A percentile compares a stretch with the other conserved stretches of the same genome.
Evolutionary conservation across 2,329 filamentous ascomycete species (phyloP).

Genomic region (Tricladium varicosporioides): DNA sequence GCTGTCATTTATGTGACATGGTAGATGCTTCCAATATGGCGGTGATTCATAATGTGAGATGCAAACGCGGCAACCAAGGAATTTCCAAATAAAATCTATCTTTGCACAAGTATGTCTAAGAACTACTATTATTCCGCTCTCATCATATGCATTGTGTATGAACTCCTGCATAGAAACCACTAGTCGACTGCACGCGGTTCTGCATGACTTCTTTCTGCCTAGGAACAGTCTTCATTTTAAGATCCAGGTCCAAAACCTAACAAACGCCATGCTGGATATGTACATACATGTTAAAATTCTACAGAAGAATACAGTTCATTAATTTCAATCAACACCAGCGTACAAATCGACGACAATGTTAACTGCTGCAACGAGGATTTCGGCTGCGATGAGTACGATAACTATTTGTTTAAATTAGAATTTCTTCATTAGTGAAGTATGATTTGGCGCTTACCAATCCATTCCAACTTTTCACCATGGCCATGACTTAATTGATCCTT

Average conservation of each 20-base stretch:
- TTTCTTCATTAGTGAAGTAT: neutral
- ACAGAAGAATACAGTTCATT: conserved; percentile 15
- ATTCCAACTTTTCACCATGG: conserved; percentile 84
- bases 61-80: no score
- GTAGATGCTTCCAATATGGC: no score
- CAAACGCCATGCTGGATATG: neutral
- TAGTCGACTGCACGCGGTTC: no score
- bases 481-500: conserved; percentile 95
- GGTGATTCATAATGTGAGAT: no score
- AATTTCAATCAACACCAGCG: conserved; percentile 62
- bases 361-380: conserved; percentile 87
- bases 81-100: no score
- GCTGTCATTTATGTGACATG: no score
- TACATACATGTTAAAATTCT: neutral
- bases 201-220: neutral
- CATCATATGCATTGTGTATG: no score
- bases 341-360: conserved; percentile 96
- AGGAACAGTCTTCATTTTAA: neutral
- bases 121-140: no score
- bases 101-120: no score
- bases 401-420: conserved; percentile 52
- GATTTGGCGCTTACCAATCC: conserved; percentile 67
- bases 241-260: neutral
- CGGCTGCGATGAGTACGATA: conserved; percentile 91
- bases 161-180: no score